A percentile compares a stretch with the other conserved stretches of the same genome.
Conservation (phyloP, 2,329 filamentous ascomycete genomes). For the Trichoderma pleuroti region DNA sequence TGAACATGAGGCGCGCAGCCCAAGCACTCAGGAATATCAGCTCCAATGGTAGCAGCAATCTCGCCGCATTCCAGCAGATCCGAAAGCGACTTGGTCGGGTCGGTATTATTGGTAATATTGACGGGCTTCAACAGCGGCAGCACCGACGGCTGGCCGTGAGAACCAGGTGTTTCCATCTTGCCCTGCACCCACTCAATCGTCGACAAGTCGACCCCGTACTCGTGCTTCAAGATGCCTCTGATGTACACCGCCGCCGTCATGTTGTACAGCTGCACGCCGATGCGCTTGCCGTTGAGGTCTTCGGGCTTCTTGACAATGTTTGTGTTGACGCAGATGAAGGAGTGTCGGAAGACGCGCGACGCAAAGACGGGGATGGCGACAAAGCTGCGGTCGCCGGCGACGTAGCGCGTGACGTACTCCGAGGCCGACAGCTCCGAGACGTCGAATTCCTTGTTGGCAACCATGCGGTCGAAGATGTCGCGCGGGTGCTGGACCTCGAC, state of each 20-base stretch:
- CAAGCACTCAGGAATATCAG: neutral
- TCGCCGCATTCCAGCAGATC: neutral
- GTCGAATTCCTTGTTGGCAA: slow-evolving; percentile 2
- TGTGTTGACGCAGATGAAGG: slow-evolving; percentile 15
- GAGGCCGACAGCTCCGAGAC: slow-evolving; percentile 6
- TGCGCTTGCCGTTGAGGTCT: slow-evolving; percentile 15
- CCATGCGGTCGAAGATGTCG: slow-evolving; percentile 16
- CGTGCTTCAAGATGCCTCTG: neutral
- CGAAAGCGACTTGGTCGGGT: neutral
- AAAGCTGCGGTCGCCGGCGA: slow-evolving; percentile 11
- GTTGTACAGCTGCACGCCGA: slow-evolving; percentile 13
- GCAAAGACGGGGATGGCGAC: slow-evolving; percentile 14
- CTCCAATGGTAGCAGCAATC: slow-evolving; percentile 4
- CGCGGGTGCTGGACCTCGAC: slow-evolving; percentile 13
- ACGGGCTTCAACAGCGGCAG: slow-evolving; percentile 7
- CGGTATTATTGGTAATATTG: slow-evolving; percentile 1
- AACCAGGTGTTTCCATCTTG: slow-evolving; percentile 10
- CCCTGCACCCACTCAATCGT: slow-evolving; percentile 11
- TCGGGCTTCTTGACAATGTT: slow-evolving; percentile 1
- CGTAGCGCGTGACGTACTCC: slow-evolving; percentile 6
- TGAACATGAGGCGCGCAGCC: slow-evolving; percentile 1
- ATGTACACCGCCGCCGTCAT: slow-evolving; percentile 12
- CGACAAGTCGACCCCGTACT: slow-evolving; percentile 3
- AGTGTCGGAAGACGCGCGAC: slow-evolving; percentile 13
- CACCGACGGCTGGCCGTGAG: slow-evolving; percentile 2